phyloP scores from a whole-genome alignment of 2,329 filamentous ascomycete species.

The Ceratocystis cubensis region DNA sequence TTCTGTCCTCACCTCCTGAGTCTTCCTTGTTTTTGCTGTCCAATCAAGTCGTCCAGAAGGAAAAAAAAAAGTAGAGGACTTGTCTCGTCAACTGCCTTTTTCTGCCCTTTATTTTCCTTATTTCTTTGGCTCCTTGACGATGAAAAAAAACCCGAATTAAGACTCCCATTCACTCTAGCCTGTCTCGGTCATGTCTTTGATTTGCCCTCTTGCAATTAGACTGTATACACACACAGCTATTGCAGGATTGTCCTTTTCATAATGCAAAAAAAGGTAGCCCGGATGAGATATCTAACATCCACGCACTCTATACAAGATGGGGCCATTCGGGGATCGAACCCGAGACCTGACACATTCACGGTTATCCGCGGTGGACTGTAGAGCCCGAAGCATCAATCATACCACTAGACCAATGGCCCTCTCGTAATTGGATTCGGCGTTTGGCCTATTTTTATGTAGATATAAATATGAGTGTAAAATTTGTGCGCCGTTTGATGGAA shows the following conservation, averaged over 20 bases:
- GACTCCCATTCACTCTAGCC: neutral
- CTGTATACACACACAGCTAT: too few species aligned
- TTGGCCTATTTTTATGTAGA: neutral
- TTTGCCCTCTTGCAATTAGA: neutral
- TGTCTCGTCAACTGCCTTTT: neutral
- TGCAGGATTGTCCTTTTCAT: too few species aligned
- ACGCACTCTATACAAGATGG: neutral
- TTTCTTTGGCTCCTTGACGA: neutral
- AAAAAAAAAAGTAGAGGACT: neutral
- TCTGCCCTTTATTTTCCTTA: neutral
- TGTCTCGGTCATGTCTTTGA: neutral
- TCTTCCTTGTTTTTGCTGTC: neutral
- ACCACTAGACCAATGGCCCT: conserved; percentile 20
- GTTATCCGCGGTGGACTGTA: conserved; percentile 17
- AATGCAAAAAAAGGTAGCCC: neutral
- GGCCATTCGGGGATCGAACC: conserved; percentile 20
- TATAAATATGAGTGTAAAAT: too few species aligned
- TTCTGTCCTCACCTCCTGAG: neutral
- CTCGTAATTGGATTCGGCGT: neutral
- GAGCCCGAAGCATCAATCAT: conserved; percentile 21
- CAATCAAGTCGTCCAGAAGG: neutral
- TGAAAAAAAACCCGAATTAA: neutral
- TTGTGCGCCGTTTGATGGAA: too few species aligned
- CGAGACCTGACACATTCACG: conserved; percentile 21
- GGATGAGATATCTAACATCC: neutral